These are phyloP conservation scores for Sporothrix dimorphospora DNA, from an alignment of 2,329 filamentous ascomycete species.

Conservation along the genomic window DNA sequence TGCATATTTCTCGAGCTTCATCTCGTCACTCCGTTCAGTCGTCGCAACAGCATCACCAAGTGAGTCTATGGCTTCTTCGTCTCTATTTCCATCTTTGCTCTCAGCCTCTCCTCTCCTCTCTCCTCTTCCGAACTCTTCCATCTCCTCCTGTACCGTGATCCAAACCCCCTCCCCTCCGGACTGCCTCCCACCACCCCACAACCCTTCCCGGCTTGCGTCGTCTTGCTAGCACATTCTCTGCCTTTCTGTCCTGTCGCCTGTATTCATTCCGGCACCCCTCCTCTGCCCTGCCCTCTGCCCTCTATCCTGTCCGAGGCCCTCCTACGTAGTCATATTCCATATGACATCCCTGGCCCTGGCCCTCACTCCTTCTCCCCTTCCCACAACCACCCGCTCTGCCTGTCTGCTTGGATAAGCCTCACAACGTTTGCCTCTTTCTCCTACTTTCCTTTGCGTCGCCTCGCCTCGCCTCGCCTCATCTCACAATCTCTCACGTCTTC, in stretches of 20 bases:
- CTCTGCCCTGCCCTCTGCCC: neutral
- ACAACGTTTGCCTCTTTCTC: slow-evolving; percentile 25
- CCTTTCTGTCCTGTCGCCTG: slow-evolving; percentile 28
- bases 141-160: neutral
- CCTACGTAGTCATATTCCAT: slow-evolving; percentile 12
- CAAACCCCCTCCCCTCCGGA: neutral
- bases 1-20: slow-evolving; percentile 7
- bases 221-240: slow-evolving; percentile 31
- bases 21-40: neutral
- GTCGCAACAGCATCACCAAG: slow-evolving; percentile 10
- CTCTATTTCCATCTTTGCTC: neutral
- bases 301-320: neutral
- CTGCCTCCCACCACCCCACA: neutral
- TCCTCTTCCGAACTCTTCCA: too few relatives aligned
- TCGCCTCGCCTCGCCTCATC: neutral
- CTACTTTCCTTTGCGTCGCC: neutral
- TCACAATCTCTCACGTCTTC: neutral
- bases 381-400: neutral
- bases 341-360: neutral
- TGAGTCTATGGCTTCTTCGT: neutral
- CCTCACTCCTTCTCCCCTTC: neutral
- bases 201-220: neutral
- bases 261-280: neutral
- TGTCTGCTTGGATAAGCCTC: slow-evolving; percentile 30
- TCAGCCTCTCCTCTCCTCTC: slow-evolving; percentile 7